Conservation (phyloP, 495 filamentous ascomycete genomes). For the Penicillium crystallinum region DNA sequence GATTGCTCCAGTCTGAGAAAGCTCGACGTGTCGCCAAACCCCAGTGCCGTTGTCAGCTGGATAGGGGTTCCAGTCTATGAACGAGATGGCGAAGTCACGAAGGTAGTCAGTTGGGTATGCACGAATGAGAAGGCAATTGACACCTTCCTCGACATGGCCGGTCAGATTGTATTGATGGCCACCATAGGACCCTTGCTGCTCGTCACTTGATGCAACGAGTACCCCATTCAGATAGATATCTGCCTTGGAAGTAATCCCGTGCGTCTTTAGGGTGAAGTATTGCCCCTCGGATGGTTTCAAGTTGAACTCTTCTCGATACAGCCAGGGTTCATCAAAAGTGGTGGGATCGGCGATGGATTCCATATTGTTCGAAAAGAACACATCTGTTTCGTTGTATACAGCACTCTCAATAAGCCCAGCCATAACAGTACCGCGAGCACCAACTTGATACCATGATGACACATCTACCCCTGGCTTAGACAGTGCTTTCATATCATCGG, state of each 20-base stretch:
- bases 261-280: constrained; percentile 49
- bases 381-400: constrained; percentile 48
- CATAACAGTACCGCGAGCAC: constrained; percentile 51
- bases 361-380: constrained; percentile 57
- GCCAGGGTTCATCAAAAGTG: constrained; percentile 53
- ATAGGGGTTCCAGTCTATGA: constrained; percentile 63
- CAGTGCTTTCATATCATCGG: constrained; percentile 33
- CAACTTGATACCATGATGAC: constrained; percentile 49
- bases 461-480: constrained; percentile 46
- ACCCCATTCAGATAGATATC: constrained; percentile 59
- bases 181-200: constrained; percentile 53
- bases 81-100: constrained; percentile 54
- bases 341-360: constrained; percentile 32
- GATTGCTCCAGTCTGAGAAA: constrained; percentile 53
- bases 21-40: constrained; percentile 57
- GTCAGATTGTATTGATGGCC: constrained; percentile 55
- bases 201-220: constrained; percentile 39
- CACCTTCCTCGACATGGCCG: constrained; percentile 22
- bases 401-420: constrained; percentile 50
- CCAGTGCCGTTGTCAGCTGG: constrained; percentile 56
- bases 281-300: constrained; percentile 33
- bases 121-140: constrained; percentile 49
- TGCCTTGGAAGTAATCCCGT: constrained; percentile 57
- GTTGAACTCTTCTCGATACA: constrained; percentile 55
- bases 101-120: constrained; percentile 56